Evolutionary conservation across 1,139 yeast genomes (phyloP), one percentile per base, ranked within the genome.

Genomic region (Arxiozyma bovina): DNA sequence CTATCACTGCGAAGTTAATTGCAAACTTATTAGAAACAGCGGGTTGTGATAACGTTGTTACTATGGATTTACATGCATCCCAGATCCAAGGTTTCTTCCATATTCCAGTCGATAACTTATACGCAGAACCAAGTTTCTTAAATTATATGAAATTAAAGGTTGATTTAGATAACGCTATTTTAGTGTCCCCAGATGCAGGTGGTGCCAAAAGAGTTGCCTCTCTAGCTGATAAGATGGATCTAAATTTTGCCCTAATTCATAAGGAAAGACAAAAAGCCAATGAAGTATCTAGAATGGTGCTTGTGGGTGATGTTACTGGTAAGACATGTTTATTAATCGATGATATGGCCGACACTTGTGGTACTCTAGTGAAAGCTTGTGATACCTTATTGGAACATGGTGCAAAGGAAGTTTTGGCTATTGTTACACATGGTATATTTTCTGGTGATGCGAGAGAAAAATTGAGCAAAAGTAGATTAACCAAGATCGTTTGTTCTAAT

Each of bases 291-390:
- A 76, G 82, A 65, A 85, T 85, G 91, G 89, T 97, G 21, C 61
- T 74, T 12, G 94, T 86, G 46, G 94, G 94, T 61, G 93, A 86
- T 70, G 94, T 86, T 40, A 72, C 78, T 1, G 79, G 81, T 53
- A 85, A 85, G 64, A 77, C 83, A 2, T 85, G 93, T 72, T 74
- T 86, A 34, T 73, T 86, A 60, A 81, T 86, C 45, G 94, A 86
- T 67, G 94, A 86, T 67, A 85, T 86, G 87, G 91, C 91, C 25
- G 93, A 86, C 65, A 86, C 93, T 4, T 85, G 93, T 71, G 93
- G 93, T 50, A 85, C 93, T 3, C 73, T 85, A 58, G 85, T 85
- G 59, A 85, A 85, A 65, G 93, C 93, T 1, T 85, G 89, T 9
- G 73, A 73, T 41, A 73, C 74, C 18, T 57, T 74, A 45, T 58